Evolutionary conservation across 148 eudicot genomes (phyloP).

Genomic region (Rhododendron ferrugineum): DNA sequence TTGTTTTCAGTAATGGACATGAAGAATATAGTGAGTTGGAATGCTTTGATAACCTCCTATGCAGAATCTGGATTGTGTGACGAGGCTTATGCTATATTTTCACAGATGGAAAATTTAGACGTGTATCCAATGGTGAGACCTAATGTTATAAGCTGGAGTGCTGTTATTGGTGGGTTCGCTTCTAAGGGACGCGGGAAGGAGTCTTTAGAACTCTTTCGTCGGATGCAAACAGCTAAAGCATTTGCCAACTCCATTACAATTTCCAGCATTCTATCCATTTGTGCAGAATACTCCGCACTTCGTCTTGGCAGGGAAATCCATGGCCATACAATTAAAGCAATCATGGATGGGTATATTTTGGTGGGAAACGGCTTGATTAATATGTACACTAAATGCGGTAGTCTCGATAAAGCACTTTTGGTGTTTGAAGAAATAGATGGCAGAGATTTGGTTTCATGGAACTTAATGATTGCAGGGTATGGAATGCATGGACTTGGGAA

Average conservation of each 20-base stretch:
- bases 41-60: conserved; percentile 53
- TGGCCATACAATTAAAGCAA: conserved; percentile 31
- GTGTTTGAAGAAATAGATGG: conserved; percentile 27
- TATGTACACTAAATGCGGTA: conserved; percentile 64
- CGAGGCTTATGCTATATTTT: conserved; percentile 44
- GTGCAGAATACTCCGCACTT: conserved; percentile 51
- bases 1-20: conserved; percentile 37
- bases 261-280: conserved; percentile 40
- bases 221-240: conserved; percentile 46
- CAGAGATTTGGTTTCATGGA: conserved; percentile 46
- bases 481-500: conserved; percentile 55
- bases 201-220: conserved; percentile 45
- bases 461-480: conserved; percentile 49
- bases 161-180: conserved; percentile 47
- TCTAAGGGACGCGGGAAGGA: conserved; percentile 32
- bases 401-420: conserved; percentile 30
- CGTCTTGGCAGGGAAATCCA: conserved; percentile 53
- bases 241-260: conserved; percentile 39
- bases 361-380: conserved; percentile 52
- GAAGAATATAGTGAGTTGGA: conserved; percentile 60
- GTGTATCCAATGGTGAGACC: conserved; percentile 29
- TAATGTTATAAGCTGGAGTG: conserved; percentile 56
- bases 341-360: conserved; percentile 20
- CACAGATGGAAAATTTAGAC: conserved; percentile 27
- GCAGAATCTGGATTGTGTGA: conserved; percentile 54